Evolutionary conservation across 108 stramenopile genomes (phyloP), one percentile per base, ranked within the genome.

Genomic region (Epithemia pelagica): DNA sequence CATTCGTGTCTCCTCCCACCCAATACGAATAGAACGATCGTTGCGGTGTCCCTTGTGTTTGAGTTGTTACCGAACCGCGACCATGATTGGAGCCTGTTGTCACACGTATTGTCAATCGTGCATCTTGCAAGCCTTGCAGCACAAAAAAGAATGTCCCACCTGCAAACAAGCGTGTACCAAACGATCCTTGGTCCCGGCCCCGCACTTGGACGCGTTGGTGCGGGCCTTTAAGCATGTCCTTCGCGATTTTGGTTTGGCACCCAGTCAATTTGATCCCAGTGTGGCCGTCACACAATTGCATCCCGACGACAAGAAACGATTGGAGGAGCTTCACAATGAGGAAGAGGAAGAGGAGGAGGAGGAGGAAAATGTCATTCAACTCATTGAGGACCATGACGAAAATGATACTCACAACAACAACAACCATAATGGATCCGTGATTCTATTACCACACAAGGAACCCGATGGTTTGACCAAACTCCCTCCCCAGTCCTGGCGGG

Each of bases 91-190:
- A 0, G 78, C 81, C 55, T 90, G 89, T 61, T 74, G 73, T 61
- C 89, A 90, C 69, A 82, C 74, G 31, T 90, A 76, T 70, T 90
- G 89, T 64, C 54, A 66, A 27, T 46, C 25, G 0, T 90, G 89
- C 62, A 74, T 90, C 52, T 32, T 32, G 59, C 65, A 46, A 61
- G 69, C 58, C 59, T 62, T 55, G 27, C 52, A 46, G 23, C 46
- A 29, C 23, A 30, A 51, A 55, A 0, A n/a, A 58, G 53, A 59
- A 33, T 32, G 22, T n/a, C 5, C 70, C 0, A 65, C 68, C 51
- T 92, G 91, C 71, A 67, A 67, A 0, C 54, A 59, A 26, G 53
- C 65, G 25, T 70, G 73, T 32, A 75, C 72, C 25, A 77, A 82
- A 53, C 51, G 70, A 25, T 52, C 68, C 62, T 58, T 69, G 66